Base-by-base conservation (phyloP, 306 rosid species). In the Cicer pinnatifidum region DNA sequence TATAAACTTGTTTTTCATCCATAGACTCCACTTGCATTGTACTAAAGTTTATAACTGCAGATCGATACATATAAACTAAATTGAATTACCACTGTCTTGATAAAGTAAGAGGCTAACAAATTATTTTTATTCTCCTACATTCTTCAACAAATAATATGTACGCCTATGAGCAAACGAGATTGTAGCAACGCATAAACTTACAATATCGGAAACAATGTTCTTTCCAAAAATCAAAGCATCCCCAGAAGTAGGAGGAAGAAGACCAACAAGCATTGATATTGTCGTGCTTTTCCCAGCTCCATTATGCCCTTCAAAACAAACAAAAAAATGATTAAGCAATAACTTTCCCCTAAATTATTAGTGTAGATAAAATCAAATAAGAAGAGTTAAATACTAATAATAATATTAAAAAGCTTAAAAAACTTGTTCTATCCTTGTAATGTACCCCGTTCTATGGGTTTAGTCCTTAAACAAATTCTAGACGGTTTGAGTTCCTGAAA, bases 231-330 rank as follows among this genome's bases (percentile, higher is more conserved):
- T 86, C 80, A 87, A 79, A 75, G 98, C 98, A 83, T 93, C 98
- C 81, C 98, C 98, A 35, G 91, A 85, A 82, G 96, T 86, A 69
- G 98, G 98, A 73, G 84, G 85, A 91, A 88, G 80, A 75, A 91
- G 96, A 69, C 98, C 98, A 74, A 93, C 98, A 69, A 93, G 97
- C 97, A 93, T 93, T 45, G 98, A 89, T 75, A 93, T 91, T 40
- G 98, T 89, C 9, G 98, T 93, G 82, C 97, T 91, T 84, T 93
- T 93, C 37, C 98, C 98, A 85, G 98, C 98, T 68, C 97, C 97
- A 75, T 89, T 93, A 80, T 93, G 98, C 75, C 98, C 98, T 93
- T 82, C 60, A 84, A 75, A 82, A 50, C 46, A 38, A 52, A 72
- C 65, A 63, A 45, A 75, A 11, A n/a, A 83, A 81, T 69, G 45